Percentiles rank a stretch among this genome's conserved stretches.
Conservation (phyloP, 805 yeast species). For the Ascoidea tarda region DNA sequence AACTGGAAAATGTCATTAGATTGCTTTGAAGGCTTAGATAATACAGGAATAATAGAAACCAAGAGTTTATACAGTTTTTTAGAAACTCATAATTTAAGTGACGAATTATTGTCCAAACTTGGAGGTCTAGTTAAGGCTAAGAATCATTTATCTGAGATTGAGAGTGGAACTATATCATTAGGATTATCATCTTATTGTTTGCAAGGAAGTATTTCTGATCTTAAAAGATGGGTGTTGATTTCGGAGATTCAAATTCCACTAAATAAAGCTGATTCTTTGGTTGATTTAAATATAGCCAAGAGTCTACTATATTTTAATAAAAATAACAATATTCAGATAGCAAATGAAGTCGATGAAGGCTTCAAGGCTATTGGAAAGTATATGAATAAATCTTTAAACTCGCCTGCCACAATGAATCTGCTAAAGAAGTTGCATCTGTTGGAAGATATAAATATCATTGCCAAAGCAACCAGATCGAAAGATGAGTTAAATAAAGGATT, state of each 20-base stretch:
- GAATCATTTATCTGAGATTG: constrained; percentile 13
- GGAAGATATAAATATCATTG: constrained; percentile 36
- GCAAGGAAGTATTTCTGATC: constrained; percentile 35
- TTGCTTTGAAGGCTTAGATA: constrained; percentile 58
- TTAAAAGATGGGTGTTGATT: constrained; percentile 44
- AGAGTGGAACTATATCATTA: constrained; percentile 44
- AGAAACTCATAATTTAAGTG: constrained; percentile 19
- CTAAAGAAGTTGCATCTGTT: constrained; percentile 46
- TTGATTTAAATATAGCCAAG: constrained; percentile 52
- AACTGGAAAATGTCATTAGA: constrained; percentile 83
- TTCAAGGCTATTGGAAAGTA: constrained; percentile 46
- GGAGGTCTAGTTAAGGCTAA: constrained; percentile 6
- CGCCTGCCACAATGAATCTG: constrained; percentile 18
- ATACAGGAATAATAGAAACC: constrained; percentile 54
- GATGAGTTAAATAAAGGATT: not conserved
- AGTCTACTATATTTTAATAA: constrained; percentile 33
- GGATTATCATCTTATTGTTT: constrained; percentile 69
- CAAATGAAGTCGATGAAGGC: constrained; percentile 31
- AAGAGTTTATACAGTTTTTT: constrained; percentile 40
- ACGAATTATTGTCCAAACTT: constrained; percentile 14
- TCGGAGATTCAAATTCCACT: constrained; percentile 28
- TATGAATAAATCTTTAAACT: constrained; percentile 19
- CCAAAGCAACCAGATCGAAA: constrained; percentile 5
- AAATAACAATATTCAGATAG: constrained; percentile 20
- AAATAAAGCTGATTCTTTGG: constrained; percentile 38